Evolutionary conservation across 1,139 yeast genomes (phyloP).

Genomic region (Pichia sp.): DNA sequence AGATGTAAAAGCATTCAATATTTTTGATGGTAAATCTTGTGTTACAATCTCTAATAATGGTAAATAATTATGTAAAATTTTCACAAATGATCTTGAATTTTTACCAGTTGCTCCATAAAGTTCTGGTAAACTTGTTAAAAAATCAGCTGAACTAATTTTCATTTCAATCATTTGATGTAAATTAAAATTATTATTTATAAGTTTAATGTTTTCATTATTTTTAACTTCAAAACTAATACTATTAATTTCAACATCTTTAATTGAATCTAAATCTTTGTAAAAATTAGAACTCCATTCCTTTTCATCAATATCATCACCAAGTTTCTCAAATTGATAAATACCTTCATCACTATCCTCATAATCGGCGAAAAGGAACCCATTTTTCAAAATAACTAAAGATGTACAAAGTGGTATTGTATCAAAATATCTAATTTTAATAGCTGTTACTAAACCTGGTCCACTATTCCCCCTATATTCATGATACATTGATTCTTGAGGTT

Average conservation of each 20-base stretch:
- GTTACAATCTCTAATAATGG: constrained; percentile 57
- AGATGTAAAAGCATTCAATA: constrained; percentile 57
- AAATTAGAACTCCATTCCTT: constrained; percentile 29
- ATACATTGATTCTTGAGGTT: constrained; percentile 23
- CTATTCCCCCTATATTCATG: constrained; percentile 17
- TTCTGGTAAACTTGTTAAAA: constrained; percentile 28
- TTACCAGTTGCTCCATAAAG: constrained; percentile 34
- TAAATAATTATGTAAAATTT: constrained; percentile 52
- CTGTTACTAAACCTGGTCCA: constrained; percentile 31
- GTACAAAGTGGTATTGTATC: constrained; percentile 63
- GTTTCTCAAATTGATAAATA: constrained; percentile 67
- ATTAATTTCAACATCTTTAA: constrained; percentile 23
- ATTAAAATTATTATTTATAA: constrained; percentile 46
- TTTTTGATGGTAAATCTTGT: constrained; percentile 63
- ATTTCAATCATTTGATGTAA: constrained; percentile 47
- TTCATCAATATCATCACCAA: constrained; percentile 48
- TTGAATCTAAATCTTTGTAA: constrained; percentile 27
- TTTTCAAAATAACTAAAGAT: constrained; percentile 52
- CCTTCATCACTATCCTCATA: constrained; percentile 54
- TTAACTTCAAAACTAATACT: constrained; percentile 29
- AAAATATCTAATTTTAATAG: constrained; percentile 51
- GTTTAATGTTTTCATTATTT: constrained; percentile 49
- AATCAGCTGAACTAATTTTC: constrained; percentile 33
- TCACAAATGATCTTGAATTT: constrained; percentile 39
- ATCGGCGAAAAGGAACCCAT: constrained; percentile 72